phyloP scores from a whole-genome alignment of 257 asterid genomes.

The Solanum gandarillasii region DNA sequence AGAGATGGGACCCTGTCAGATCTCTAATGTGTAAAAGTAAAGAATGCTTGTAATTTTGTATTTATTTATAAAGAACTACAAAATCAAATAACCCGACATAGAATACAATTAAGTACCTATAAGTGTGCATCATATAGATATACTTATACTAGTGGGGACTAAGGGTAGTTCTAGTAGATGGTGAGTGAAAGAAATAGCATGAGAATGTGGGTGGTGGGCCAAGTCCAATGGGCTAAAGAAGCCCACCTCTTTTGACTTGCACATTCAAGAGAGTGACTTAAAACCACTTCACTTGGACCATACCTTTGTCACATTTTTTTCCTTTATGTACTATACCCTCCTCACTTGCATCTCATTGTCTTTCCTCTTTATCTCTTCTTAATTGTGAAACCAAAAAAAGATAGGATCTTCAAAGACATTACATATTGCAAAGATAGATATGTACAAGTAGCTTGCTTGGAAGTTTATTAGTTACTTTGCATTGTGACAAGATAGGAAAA shows the following conservation, averaged over 20 bases:
- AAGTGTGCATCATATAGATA: background rate
- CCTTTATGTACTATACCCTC: background rate
- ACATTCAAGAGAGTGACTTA: constrained; percentile 1
- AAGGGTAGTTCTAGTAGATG: background rate
- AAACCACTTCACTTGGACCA: constrained; percentile 12
- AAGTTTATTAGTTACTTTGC: background rate
- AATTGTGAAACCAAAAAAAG: background rate
- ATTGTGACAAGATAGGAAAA: background rate
- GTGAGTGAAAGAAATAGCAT: background rate
- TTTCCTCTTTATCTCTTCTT: background rate
- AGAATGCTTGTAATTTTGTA: background rate
- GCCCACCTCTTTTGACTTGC: constrained; percentile 13
- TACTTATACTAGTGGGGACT: background rate
- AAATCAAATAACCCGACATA: background rate
- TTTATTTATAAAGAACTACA: background rate
- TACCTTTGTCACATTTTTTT: background rate
- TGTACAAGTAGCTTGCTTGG: background rate
- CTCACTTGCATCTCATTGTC: background rate
- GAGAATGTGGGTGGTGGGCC: constrained; percentile 12
- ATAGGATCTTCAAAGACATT: background rate
- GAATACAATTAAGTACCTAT: background rate
- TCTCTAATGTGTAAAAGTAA: background rate
- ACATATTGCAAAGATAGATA: background rate
- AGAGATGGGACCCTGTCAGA: background rate
- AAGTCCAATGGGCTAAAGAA: constrained; percentile 26